Base-by-base conservation (phyloP, 345 rosid genomes). In the Pelargonium nanum region DNA sequence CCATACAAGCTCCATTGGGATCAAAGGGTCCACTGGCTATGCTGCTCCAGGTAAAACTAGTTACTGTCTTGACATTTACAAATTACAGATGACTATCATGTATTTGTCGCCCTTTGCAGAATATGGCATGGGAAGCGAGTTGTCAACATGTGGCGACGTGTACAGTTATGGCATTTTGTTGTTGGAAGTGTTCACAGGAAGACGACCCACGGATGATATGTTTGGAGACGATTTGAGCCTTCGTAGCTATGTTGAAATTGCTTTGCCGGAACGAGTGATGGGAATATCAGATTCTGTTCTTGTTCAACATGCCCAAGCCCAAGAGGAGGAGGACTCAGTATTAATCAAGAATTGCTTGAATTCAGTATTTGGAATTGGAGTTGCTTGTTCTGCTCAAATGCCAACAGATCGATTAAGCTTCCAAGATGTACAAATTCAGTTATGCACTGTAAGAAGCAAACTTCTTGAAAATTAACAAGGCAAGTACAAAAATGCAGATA, bases 161-260 rank as follows among this genome's bases (percentile, higher is more conserved):
- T 72, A 67, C 56, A 72, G 75, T 30, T 72, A 66, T 59, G 75
- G 75, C 15, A 55, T 72, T 22, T 55, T 72, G 4, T 20, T 66
- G n/a, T 44, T 72, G 15, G 75, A 72, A 23, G 58, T 72, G 63
- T 63, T 72, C 55, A 58, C 76, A 3, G 63, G 60, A 40, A 56
- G 60, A 45, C 50, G 65, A 51, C 63, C 53, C 9, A 59, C 65
- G 0, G 59, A 51, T 17, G 50, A 59, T 19, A 44, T 61, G 24
- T 56, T 68, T n/a, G 24, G 13, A 22, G 58, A 45, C 15, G 66
- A 53, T 9, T 19, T 62, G 17, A 62, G 51, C 17, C 67, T 69
- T 40, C 68, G 4, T 1, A 57, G 56, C 20, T 66, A 58, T 12
- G 65, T 48, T 8, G 19, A 58, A 12, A 21, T 0, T 22, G 24